A percentile compares a stretch with the other conserved stretches of the same genome.
Conservation (phyloP, 1,284 basidiomycete genomes). For the Ganoderma boninense region DNA sequence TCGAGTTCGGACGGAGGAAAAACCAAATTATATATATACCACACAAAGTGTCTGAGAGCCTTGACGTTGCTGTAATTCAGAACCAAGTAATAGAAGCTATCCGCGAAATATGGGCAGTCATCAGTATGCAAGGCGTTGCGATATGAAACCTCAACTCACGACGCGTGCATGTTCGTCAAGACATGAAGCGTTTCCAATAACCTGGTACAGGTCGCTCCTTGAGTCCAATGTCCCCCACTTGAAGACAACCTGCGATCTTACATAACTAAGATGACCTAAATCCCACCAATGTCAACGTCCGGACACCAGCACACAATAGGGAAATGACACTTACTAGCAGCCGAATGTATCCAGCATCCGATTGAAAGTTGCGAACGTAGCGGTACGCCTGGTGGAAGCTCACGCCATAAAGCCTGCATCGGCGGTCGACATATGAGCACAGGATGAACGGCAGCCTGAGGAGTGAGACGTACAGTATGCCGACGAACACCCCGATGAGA, state of each 20-base stretch:
- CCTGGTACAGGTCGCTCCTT: not conserved
- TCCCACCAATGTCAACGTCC: not conserved
- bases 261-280: constrained; percentile 10
- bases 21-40: not conserved
- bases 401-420: constrained; percentile 17
- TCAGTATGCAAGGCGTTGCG: no score
- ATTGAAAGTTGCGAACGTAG: constrained; percentile 19
- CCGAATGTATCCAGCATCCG: constrained; percentile 15
- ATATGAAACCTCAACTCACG: not conserved
- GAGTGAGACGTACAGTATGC: constrained; percentile 2
- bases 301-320: not conserved
- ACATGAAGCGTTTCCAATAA: constrained; percentile 12
- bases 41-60: not conserved
- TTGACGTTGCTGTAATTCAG: not conserved
- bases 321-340: constrained; percentile 10
- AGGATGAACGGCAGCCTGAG: no score
- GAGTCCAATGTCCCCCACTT: not conserved
- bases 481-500: constrained; percentile 3
- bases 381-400: constrained; percentile 18
- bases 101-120: not conserved
- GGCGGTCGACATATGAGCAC: not conserved
- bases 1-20: not conserved
- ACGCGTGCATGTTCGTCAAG: constrained; percentile 7
- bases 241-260: not conserved
- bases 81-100: constrained; percentile 13